These are phyloP conservation scores for Ceratocystis destructans DNA, from an alignment of 2,329 filamentous ascomycete species.

Conservation along the genomic window DNA sequence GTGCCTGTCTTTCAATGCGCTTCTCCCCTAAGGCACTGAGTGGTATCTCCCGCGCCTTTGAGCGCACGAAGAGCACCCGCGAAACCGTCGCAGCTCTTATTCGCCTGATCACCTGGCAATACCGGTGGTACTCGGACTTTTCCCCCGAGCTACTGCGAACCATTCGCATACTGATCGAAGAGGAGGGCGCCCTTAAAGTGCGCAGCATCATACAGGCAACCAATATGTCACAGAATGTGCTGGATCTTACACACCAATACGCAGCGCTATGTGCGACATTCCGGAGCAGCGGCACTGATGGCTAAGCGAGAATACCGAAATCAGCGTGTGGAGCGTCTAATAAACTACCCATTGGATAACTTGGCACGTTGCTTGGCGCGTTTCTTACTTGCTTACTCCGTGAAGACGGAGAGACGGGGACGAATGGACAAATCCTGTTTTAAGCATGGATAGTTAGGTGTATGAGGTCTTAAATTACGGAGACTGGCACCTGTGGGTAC, in stretches of 20 bases:
- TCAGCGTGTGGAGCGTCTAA: neutral
- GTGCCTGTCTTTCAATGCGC: constrained; percentile 69
- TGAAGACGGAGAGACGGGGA: neutral
- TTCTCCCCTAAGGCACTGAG: constrained; percentile 89
- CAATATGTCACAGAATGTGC: constrained; percentile 78
- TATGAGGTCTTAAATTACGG: constrained; percentile 7
- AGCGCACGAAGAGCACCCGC: constrained; percentile 63
- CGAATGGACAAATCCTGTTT: neutral
- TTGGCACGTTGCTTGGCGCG: neutral
- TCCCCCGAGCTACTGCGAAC: constrained; percentile 79
- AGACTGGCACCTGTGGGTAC: neutral
- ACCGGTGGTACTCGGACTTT: constrained; percentile 98
- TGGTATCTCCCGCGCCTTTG: constrained; percentile 68
- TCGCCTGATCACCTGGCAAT: constrained; percentile 90
- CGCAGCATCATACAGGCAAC: constrained; percentile 95
- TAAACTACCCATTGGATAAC: neutral
- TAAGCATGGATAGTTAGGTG: neutral
- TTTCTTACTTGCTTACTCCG: neutral
- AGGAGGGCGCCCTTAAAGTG: constrained; percentile 94
- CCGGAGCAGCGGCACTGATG: constrained; percentile 82
- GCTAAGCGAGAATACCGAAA: constrained; percentile 33
- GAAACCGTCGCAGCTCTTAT: constrained; percentile 78
- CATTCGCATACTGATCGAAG: constrained; percentile 85
- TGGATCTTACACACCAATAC: constrained; percentile 93
- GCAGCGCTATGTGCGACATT: constrained; percentile 89